Conservation (phyloP, 2,329 filamentous ascomycete genomes). For the Trichoderma polysporum region DNA sequence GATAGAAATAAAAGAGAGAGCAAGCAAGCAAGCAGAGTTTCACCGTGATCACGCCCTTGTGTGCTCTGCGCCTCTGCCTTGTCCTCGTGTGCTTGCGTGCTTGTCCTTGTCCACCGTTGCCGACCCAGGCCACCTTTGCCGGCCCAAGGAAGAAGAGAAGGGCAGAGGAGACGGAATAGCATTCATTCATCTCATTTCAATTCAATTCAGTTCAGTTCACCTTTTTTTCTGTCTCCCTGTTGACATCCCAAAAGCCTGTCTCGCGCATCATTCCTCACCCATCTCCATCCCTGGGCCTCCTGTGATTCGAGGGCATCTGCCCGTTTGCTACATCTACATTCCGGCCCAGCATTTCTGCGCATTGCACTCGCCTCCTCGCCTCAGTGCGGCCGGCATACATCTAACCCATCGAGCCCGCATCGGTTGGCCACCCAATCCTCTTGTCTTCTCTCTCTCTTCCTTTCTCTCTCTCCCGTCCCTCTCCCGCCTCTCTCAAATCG, state of each 20-base stretch:
- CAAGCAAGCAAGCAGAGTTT: neutral
- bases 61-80: neutral
- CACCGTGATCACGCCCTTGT: conserved; percentile 1
- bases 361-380: conserved; percentile 12
- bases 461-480: neutral
- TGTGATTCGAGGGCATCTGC: conserved; percentile 25
- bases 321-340: conserved; percentile 20
- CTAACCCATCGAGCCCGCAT: conserved; percentile 12
- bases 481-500: neutral
- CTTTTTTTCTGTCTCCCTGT: conserved; percentile 15
- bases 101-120: neutral
- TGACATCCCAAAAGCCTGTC: conserved; percentile 30
- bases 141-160: neutral
- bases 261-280: conserved; percentile 39
- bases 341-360: conserved; percentile 19
- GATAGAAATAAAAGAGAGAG: neutral
- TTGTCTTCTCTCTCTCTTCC: neutral
- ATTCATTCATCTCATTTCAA: neutral
- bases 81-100: conserved; percentile 2
- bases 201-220: neutral
- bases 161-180: neutral
- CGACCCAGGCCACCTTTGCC: neutral
- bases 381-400: conserved; percentile 15
- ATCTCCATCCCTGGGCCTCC: conserved; percentile 32
- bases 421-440: neutral